Percentiles rank a stretch among this genome's conserved stretches.
Evolutionary conservation across 2,329 filamentous ascomycete species (phyloP).

Genomic region (Pyrenophora teres): DNA sequence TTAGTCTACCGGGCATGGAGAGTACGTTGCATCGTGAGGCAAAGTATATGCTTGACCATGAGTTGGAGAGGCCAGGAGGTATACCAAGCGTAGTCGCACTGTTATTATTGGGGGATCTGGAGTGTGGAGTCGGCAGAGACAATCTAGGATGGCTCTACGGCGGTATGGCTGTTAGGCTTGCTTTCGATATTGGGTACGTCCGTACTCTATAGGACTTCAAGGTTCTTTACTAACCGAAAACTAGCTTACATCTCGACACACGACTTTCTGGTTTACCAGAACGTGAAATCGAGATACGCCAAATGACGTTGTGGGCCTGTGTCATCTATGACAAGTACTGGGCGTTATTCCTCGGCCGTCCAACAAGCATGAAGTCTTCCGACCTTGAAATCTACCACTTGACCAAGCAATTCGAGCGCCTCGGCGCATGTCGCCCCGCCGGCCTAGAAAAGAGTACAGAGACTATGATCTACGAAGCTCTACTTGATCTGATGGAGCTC

Average conservation of each 20-base stretch:
- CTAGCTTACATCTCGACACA: slow-evolving; percentile 56
- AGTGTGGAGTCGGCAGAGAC: slow-evolving; percentile 60
- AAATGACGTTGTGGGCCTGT: slow-evolving; percentile 59
- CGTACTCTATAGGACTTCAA: too few species aligned
- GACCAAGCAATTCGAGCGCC: slow-evolving; percentile 53
- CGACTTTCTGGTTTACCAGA: slow-evolving; percentile 51
- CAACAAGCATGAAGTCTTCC: slow-evolving; percentile 59
- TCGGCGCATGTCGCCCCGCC: slow-evolving; percentile 47
- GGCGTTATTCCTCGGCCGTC: slow-evolving; percentile 60
- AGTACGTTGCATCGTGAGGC: slow-evolving; percentile 60
- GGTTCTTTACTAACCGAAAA: slow-evolving; percentile 13
- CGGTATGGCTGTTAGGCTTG: slow-evolving; percentile 47
- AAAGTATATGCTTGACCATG: slow-evolving; percentile 60
- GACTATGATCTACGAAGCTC: slow-evolving; percentile 56
- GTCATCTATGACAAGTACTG: slow-evolving; percentile 60
- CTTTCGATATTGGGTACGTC: slow-evolving; percentile 32
- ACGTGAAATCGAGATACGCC: slow-evolving; percentile 55
- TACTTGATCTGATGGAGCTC: slow-evolving; percentile 62
- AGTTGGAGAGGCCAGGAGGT: slow-evolving; percentile 58
- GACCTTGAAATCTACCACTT: slow-evolving; percentile 57
- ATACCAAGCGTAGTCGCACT: slow-evolving; percentile 60
- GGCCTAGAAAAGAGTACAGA: slow-evolving; percentile 41
- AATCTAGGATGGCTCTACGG: slow-evolving; percentile 61
- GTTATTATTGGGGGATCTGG: slow-evolving; percentile 58
- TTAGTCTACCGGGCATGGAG: slow-evolving; percentile 55